A percentile compares a stretch with the other conserved stretches of the same genome.
phyloP scores from a whole-genome alignment of 2,329 filamentous ascomycete species.

The Gnomoniopsis smithogilvyi region DNA sequence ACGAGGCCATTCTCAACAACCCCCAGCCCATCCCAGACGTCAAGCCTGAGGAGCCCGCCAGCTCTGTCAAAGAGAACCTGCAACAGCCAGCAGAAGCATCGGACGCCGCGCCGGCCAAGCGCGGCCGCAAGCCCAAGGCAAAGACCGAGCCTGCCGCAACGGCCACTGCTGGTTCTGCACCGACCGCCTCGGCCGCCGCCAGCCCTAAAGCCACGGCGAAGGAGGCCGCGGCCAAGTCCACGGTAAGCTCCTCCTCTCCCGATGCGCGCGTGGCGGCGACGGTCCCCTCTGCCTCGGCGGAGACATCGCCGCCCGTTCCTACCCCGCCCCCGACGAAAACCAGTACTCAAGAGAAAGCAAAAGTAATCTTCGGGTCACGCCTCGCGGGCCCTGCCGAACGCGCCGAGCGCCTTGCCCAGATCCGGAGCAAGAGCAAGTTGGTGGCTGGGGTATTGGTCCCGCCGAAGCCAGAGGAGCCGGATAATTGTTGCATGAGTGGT shows the following conservation, averaged over 20 bases:
- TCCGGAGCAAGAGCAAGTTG: conserved; percentile 55
- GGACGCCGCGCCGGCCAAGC: conserved; percentile 13
- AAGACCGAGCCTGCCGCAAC: conserved; percentile 13
- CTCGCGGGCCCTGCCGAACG: conserved; percentile 72
- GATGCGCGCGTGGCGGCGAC: neutral
- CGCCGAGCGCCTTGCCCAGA: conserved; percentile 55
- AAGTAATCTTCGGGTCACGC: conserved; percentile 78
- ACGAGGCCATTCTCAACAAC: conserved; percentile 51
- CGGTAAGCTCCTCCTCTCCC: conserved; percentile 9
- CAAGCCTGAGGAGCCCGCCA: conserved; percentile 43
- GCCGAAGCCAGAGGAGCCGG: conserved; percentile 81
- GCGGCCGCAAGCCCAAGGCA: conserved; percentile 22
- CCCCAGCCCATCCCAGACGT: conserved; percentile 37
- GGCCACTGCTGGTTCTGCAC: conserved; percentile 7
- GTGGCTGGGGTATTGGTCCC: conserved; percentile 82
- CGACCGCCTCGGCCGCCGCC: conserved; percentile 16
- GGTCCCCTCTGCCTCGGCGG: conserved; percentile 26
- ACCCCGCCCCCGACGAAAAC: conserved; percentile 36
- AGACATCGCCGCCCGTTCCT: conserved; percentile 30
- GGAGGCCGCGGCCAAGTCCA: conserved; percentile 13
- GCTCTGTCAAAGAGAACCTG: conserved; percentile 29
- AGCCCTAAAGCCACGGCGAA: conserved; percentile 18
- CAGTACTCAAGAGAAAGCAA: conserved; percentile 51
- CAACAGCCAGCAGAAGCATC: neutral
- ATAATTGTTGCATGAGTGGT: conserved; percentile 99